A percentile compares a stretch with the other conserved stretches of the same genome.
phyloP scores from a whole-genome alignment of 2,329 filamentous ascomycete genomes.

The Sclerotiophoma versabilis region DNA sequence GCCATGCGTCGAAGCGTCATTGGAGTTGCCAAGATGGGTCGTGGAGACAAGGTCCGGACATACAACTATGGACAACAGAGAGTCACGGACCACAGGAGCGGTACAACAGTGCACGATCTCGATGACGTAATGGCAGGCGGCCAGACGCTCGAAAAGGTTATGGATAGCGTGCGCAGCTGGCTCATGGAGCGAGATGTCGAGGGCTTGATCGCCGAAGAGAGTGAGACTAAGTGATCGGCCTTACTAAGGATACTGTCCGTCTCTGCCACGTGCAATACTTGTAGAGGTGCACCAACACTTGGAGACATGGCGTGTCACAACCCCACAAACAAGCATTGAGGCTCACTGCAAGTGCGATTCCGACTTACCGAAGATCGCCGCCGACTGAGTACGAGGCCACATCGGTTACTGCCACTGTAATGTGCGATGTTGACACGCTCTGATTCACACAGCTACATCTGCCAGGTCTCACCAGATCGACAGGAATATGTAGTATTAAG shows the following conservation, averaged over 20 bases:
- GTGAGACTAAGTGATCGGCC: conserved; percentile 26
- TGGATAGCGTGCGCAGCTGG: conserved; percentile 81
- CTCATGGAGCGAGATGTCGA: conserved; percentile 77
- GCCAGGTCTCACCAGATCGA: not conserved
- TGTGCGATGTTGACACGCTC: too few species aligned
- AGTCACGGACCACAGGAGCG: conserved; percentile 88
- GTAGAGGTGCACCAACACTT: not conserved
- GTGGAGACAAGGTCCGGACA: conserved; percentile 92
- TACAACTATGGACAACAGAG: conserved; percentile 84
- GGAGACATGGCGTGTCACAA: not conserved
- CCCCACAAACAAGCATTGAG: not conserved
- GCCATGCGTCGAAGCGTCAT: conserved; percentile 79
- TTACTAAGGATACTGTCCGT: not conserved
- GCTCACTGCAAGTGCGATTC: not conserved
- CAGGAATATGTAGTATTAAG: too few species aligned
- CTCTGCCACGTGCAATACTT: not conserved
- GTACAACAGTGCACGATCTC: conserved; percentile 79
- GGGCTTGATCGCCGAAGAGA: conserved; percentile 62
- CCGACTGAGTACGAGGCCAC: not conserved
- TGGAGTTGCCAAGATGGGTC: conserved; percentile 79
- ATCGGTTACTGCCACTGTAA: not conserved
- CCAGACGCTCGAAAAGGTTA: conserved; percentile 74
- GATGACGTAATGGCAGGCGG: conserved; percentile 80
- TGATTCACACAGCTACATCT: too few species aligned
- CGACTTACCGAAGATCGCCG: conserved; percentile 8